phyloP scores from a whole-genome alignment of 805 yeast species.

The Scheffersomyces spartinae region DNA sequence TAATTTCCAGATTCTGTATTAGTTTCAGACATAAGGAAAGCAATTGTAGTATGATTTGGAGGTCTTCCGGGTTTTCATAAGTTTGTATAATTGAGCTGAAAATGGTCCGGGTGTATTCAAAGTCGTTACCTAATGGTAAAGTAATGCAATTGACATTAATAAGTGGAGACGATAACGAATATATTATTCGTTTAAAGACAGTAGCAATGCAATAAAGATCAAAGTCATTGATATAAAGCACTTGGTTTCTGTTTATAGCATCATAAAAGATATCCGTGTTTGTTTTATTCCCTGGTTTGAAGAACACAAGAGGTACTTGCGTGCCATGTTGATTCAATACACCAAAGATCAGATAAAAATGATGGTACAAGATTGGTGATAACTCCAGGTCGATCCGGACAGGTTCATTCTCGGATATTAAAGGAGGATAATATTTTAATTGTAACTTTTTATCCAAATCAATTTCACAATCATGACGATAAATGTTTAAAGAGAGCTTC shows the following conservation, averaged over 20 bases:
- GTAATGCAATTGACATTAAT: conserved; percentile 12
- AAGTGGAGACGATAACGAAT: conserved; percentile 21
- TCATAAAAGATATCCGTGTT: conserved; percentile 24
- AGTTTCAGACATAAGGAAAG: too few species aligned
- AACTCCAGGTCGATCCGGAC: too few species aligned
- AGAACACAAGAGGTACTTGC: conserved; percentile 23
- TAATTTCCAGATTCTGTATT: too few species aligned
- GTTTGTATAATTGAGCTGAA: too few species aligned
- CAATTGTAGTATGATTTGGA: too few species aligned
- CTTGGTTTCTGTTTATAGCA: conserved; percentile 27
- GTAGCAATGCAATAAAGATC: conserved; percentile 28
- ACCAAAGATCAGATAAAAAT: conserved; percentile 30
- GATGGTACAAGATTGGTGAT: conserved; percentile 21
- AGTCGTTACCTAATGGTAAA: conserved; percentile 23
- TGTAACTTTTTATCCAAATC: too few species aligned
- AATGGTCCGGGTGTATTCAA: conserved; percentile 15
- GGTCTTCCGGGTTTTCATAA: too few species aligned
- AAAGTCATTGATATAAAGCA: conserved; percentile 35
- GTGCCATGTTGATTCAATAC: conserved; percentile 21
- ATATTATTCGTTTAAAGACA: conserved; percentile 20
- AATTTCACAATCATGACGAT: conserved; percentile 26
- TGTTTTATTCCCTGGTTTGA: conserved; percentile 29
- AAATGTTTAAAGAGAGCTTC: conserved; percentile 28
- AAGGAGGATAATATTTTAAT: too few species aligned
- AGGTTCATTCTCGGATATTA: too few species aligned